Base-by-base conservation (phyloP, 2,329 filamentous ascomycete genomes). In the Aspergillus ochraceoroseus region DNA sequence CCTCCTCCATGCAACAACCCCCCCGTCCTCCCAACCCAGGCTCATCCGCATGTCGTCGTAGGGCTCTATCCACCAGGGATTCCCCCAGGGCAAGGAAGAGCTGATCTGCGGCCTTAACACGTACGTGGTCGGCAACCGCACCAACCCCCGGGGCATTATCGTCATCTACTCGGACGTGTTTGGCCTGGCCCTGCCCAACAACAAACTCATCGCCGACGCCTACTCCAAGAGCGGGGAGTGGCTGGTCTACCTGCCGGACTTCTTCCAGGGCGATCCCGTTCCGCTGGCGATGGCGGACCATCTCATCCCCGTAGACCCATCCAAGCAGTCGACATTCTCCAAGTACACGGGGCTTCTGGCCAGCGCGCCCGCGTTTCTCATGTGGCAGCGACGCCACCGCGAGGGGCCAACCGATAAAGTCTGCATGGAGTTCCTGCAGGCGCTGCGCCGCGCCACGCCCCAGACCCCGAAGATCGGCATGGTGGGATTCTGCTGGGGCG, bases 201-300 rank as follows among this genome's bases (percentile, higher is more conserved):
- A 34, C 19, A 18, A 22, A 12, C 32, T 34, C 6, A 22, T 34
- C 5, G 32, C 32, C 32, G 32, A 34, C 12, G 32, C 32, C 2
- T 34, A 34, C 20, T 18, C 32, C 32, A 14, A 14, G 7, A 22
- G 18, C 18, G 20, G 32, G 18, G 12, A 34, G 12, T 34, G 23
- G 4, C 20, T 34, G 18, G 32, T 34, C 19, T 34, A 34, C 19
- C 32, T 34, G n/a, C 32, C 32, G 1, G 32, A 34, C 20, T 34
- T 34, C 20, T 34, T 34, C 12, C 9, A 34, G 12, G 32, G 32
- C 18, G 32, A 34, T 17, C 32, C 32, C 20, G 32, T 34, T 8
- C 19, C 32, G 5, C 32, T 34, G n/a, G 25, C 22, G 11, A 5
- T 13, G 2, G 32, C 13, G 11, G 32, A 34, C 19, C 7, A 8